These are phyloP conservation scores for Magnolia officinalis DNA, from an alignment of 164 flowering plant species.

Conservation along the genomic window DNA sequence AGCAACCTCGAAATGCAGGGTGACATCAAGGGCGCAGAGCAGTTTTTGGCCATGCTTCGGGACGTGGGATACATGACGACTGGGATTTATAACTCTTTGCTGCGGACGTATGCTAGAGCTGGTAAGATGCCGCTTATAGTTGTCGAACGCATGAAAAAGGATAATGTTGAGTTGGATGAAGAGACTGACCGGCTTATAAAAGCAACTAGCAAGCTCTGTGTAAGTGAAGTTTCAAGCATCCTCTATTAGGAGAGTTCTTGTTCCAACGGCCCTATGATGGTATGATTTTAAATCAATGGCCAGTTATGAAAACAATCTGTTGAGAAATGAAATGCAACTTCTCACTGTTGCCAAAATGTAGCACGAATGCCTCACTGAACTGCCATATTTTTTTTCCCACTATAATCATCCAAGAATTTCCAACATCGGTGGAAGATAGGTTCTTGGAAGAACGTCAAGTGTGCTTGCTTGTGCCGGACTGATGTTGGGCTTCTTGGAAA, in stretches of 20 bases:
- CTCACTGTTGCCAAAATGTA: neutral
- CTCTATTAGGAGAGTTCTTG: constrained; percentile 16
- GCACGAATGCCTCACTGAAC: no score
- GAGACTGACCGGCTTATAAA: constrained; percentile 58
- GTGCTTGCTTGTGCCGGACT: no score
- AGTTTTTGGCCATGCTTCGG: constrained; percentile 49
- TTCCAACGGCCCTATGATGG: neutral
- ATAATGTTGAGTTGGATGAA: constrained; percentile 55
- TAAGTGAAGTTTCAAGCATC: constrained; percentile 45
- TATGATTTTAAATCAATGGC: neutral
- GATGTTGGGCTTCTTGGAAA: no score
- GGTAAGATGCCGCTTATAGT: constrained; percentile 81
- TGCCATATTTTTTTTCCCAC: neutral
- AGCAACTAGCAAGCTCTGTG: constrained; percentile 62
- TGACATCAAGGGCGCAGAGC: constrained; percentile 56
- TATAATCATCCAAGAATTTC: neutral
- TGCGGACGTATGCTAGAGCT: constrained; percentile 67
- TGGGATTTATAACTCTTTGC: constrained; percentile 60
- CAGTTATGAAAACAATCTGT: neutral
- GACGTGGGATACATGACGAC: constrained; percentile 63
- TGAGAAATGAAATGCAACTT: neutral
- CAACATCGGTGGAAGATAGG: neutral
- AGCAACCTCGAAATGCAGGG: constrained; percentile 49
- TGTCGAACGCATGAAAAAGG: constrained; percentile 79
- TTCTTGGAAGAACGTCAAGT: neutral